Evolutionary conservation across 2,329 filamentous ascomycete species (phyloP).

Genomic region (Penicillium sp.): DNA sequence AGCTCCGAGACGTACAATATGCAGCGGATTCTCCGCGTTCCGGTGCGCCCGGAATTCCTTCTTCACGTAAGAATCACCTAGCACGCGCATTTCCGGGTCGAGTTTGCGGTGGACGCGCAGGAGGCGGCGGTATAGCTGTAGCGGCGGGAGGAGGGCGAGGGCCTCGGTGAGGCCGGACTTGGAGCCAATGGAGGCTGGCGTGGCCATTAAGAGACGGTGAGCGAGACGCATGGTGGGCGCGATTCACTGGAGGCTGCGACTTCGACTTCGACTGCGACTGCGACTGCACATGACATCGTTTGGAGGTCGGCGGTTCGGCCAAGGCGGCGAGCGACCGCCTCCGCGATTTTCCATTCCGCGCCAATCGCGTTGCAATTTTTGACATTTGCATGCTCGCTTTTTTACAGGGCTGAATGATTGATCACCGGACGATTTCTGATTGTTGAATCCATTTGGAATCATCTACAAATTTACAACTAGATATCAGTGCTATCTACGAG

Average conservation of each 20-base stretch:
- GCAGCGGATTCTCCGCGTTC: conserved; percentile 84
- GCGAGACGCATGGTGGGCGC: conserved; percentile 37
- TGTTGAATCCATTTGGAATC: no score
- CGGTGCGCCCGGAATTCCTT: conserved; percentile 86
- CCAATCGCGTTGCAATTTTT: conserved; percentile 1
- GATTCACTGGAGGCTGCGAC: background rate
- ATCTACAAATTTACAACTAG: no score
- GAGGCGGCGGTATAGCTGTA: conserved; percentile 85
- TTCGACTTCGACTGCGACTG: background rate
- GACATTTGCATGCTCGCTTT: background rate
- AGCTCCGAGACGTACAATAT: conserved; percentile 68
- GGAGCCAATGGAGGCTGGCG: conserved; percentile 44
- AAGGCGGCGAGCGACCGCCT: conserved; percentile 27
- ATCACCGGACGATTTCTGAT: no score
- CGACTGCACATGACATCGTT: conserved; percentile 29
- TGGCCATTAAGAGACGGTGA: conserved; percentile 45
- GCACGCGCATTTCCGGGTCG: conserved; percentile 71
- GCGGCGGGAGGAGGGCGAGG: conserved; percentile 79
- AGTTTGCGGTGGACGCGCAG: conserved; percentile 84
- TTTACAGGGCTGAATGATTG: background rate
- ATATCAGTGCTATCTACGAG: no score
- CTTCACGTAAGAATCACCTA: conserved; percentile 94
- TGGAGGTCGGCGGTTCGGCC: conserved; percentile 7
- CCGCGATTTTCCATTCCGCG: background rate
- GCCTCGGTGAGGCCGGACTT: conserved; percentile 49